phyloP scores from a whole-genome alignment of 2,329 filamentous ascomycete genomes.

The Trichoderma pleuroti region DNA sequence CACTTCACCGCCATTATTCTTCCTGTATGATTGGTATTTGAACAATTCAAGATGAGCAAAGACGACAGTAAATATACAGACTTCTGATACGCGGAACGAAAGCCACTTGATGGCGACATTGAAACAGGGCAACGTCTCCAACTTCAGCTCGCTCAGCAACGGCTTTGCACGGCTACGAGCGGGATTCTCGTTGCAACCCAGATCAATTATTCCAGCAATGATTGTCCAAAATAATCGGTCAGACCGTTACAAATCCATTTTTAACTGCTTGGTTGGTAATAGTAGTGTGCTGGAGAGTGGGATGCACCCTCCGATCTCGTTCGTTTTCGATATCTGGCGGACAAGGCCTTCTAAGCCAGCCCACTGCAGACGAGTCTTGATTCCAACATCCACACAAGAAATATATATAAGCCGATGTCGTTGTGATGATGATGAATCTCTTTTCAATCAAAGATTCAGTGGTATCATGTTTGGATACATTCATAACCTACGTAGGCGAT shows the following conservation, averaged over 20 bases:
- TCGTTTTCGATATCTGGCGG: not conserved
- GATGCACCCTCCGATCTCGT: conserved; percentile 1
- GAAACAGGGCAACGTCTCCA: not conserved
- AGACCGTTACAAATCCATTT: not conserved
- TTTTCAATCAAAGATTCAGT: not conserved
- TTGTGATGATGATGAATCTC: not conserved
- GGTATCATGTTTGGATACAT: not conserved
- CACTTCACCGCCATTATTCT: not conserved
- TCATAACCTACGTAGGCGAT: not conserved
- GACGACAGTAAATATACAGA: not conserved
- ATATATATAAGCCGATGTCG: not conserved
- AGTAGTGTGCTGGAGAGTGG: not conserved
- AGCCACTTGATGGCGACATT: not conserved
- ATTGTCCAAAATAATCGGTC: not conserved
- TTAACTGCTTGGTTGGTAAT: not conserved
- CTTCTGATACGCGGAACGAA: not conserved
- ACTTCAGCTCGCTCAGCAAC: not conserved
- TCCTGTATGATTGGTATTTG: not conserved
- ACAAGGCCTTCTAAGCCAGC: not conserved
- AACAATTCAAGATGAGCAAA: not conserved
- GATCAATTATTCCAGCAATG: not conserved
- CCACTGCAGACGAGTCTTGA: not conserved
- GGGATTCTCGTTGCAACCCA: not conserved
- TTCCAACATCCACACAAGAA: not conserved
- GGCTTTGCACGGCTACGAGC: conserved; percentile 10